phyloP scores from a whole-genome alignment of 2,329 filamentous ascomycete genomes.

The Setomelanomma holmii region DNA sequence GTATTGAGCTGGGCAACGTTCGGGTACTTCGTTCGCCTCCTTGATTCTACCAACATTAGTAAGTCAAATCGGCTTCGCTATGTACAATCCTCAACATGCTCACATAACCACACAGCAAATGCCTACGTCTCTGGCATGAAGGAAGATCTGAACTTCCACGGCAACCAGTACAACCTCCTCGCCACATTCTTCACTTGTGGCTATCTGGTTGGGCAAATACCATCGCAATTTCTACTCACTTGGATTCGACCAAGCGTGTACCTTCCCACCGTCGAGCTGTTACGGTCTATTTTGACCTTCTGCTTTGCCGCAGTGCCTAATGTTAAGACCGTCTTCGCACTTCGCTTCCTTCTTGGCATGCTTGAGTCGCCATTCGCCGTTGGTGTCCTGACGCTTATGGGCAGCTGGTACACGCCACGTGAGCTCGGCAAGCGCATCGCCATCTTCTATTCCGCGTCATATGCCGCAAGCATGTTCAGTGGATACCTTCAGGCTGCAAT shows the following conservation, averaged over 20 bases:
- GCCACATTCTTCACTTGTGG: slow-evolving; percentile 19
- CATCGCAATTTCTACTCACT: slow-evolving; percentile 19
- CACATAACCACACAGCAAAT: not conserved
- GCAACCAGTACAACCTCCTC: slow-evolving; percentile 25
- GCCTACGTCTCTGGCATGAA: slow-evolving; percentile 28
- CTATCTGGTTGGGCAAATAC: slow-evolving; percentile 21
- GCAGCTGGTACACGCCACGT: slow-evolving; percentile 40
- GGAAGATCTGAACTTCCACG: slow-evolving; percentile 24
- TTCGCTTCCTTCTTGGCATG: slow-evolving; percentile 49
- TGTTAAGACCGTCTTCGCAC: slow-evolving; percentile 25
- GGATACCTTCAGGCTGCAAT: slow-evolving; percentile 18
- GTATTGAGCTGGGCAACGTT: slow-evolving; percentile 22
- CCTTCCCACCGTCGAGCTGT: slow-evolving; percentile 17
- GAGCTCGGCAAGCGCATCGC: slow-evolving; percentile 16
- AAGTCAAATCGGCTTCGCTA: too few species aligned
- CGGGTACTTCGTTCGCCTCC: slow-evolving; percentile 25
- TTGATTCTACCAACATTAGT: slow-evolving; percentile 27
- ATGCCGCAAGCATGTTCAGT: slow-evolving; percentile 21
- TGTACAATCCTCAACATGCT: too few species aligned
- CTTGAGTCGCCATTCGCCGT: slow-evolving; percentile 31
- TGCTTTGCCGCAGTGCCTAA: slow-evolving; percentile 13
- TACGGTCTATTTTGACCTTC: slow-evolving; percentile 22
- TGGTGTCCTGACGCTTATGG: slow-evolving; percentile 41
- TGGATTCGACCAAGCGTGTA: slow-evolving; percentile 19
- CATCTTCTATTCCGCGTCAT: slow-evolving; percentile 17